Evolutionary conservation across 371 early-diverging fungal species (phyloP), one percentile per base, ranked within the genome.

Genomic region (Mucor lusitanicus): DNA sequence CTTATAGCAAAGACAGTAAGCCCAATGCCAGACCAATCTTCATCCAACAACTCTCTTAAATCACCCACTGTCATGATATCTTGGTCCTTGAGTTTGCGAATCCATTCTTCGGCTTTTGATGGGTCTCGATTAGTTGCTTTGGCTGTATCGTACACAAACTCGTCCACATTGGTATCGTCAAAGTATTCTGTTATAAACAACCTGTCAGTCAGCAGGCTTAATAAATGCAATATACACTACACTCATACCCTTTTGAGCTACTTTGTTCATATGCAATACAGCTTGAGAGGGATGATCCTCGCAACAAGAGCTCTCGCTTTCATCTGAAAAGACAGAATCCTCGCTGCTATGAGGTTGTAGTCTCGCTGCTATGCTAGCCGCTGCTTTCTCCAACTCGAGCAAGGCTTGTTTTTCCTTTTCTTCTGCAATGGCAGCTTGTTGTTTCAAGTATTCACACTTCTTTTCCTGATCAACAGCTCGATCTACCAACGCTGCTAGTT

Each of bases 1-100:
- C 95, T 84, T 23, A 83, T 77, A 5, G 94, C 91, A 84, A 94
- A 94, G 3, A 95, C 94, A 5, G 95, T 94, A 64, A 95, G 75
- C 7, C 88, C 89, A 30, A 87, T 73, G 25, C 80, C 71, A 39
- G 80, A 73, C 92, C 92, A 92, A 69, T 92, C 92, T 53, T 88
- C 87, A 42, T 91, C 91, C 39, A 85, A 79, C 32, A 92, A 63
- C 50, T 87, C 89, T 33, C 87, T 78, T 58, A 92, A 73, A 70
- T 92, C 91, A 2, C 91, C 92, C 11, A 91, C 88, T 2, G 91
- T 91, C 87, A 90, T 83, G 57, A 92, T 81, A 69, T 92, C 92
- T 71, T 92, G 91, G n/a, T 76, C 72, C 60, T 88, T 81, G 23
- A 92, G 74, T 64, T 83, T 86, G 2, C 67, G 66, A 8, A 86